Evolutionary conservation across 2,329 filamentous ascomycete genomes (phyloP).

Genomic region (Colletotrichum musicola): DNA sequence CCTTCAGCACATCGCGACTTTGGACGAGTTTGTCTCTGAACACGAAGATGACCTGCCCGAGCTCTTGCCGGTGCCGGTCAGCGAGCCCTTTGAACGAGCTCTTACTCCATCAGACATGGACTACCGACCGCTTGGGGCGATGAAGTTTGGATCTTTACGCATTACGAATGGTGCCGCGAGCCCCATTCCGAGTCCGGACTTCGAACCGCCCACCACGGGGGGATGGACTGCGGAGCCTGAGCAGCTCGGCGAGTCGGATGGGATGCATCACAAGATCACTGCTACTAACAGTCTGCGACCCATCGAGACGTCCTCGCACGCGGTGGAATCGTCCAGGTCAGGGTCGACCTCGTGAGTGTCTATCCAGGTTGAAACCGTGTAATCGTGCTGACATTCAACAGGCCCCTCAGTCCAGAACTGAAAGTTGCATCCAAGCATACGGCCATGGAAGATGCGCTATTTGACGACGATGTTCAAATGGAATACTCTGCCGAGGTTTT

Average conservation of each 20-base stretch:
- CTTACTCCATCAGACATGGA: conserved; percentile 66
- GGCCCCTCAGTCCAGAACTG: conserved; percentile 49
- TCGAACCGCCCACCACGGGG: conserved; percentile 10
- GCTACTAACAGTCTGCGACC: conserved; percentile 10
- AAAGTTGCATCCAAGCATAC: conserved; percentile 62
- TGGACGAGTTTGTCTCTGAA: conserved; percentile 19
- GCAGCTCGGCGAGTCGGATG: background rate
- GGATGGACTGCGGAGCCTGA: background rate
- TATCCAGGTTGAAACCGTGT: background rate
- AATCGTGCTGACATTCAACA: conserved; percentile 44
- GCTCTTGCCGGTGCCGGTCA: conserved; percentile 34
- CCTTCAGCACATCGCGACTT: conserved; percentile 3
- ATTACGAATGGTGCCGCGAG: conserved; percentile 71
- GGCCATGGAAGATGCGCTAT: conserved; percentile 62
- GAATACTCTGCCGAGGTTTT: conserved; percentile 55
- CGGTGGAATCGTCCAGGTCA: background rate
- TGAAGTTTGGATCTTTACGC: conserved; percentile 72
- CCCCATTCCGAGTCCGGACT: conserved; percentile 59
- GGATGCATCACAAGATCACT: background rate
- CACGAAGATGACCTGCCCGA: conserved; percentile 33
- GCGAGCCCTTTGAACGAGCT: conserved; percentile 50
- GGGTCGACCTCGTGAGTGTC: conserved; percentile 27
- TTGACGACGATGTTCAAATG: conserved; percentile 53
- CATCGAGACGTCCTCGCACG: conserved; percentile 22
- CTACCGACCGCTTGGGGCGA: conserved; percentile 72